Base-by-base conservation (phyloP, 2,329 filamentous ascomycete species). In the Diaporthe amygdali region DNA sequence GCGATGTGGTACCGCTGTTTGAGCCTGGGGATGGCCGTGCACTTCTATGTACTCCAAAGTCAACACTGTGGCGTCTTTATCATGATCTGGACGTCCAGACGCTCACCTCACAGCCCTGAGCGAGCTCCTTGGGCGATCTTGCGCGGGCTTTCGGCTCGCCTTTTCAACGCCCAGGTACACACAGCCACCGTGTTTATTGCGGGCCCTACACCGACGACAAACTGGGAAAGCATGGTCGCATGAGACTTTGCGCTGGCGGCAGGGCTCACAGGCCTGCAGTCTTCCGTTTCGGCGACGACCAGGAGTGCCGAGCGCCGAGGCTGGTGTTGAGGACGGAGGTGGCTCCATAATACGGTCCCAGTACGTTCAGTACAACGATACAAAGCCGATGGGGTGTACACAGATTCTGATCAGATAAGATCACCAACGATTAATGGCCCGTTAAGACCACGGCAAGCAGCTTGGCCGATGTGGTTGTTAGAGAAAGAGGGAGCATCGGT, bases 161-260 rank as follows among this genome's bases (percentile, higher is more conserved):
- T 46, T 47, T 69, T 41, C 71, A 49, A 54, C 67, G 22, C 59
- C 47, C 17, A 79, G 70, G 72, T 85, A 85, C 1, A 83, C 75
- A 69, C 84, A 85, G 3, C 76, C 74, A 17, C 70, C 71, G 27
- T 75, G 69, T 54, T 80, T 77, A 34, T 78, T 79, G 15, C 81
- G 75, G 74, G 81, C 82, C 56, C 73, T 78, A 72, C 83, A 85
- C 46, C 83, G 78, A 47, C 77, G 76, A 72, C 83, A 85, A 20
- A 80, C 72, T 0, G 84, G 84, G n/a, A 81, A 79, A 0, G 72
- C 73, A 68, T 84, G 82, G 70, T 85, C 83, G 75, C 84, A 85
- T 7, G 83, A 82, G 8, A 84, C 80, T 71, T 84, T 84, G 20
- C 83, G 80, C 67, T 78, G 79, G 14, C 81, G 79, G 67, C 83